Percentiles rank a stretch among this genome's conserved stretches.
Conservation (phyloP, 805 yeast species). For the Isabelozyma pseudorhagii region DNA sequence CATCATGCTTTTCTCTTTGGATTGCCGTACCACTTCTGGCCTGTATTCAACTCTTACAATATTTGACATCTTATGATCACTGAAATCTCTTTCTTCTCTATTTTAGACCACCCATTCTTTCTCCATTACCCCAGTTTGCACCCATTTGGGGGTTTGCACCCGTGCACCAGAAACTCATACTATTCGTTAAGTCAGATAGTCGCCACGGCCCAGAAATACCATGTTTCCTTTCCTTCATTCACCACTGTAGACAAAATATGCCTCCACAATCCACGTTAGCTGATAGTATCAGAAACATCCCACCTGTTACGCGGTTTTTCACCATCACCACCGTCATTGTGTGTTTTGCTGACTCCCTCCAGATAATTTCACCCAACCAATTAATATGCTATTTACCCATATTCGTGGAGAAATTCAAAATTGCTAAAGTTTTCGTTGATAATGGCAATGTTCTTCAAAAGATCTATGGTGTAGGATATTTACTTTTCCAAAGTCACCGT, state of each 20-base stretch:
- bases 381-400: conserved; percentile 11
- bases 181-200: neutral
- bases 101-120: neutral
- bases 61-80: too few species aligned
- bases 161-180: neutral
- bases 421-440: conserved; percentile 1
- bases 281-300: conserved; percentile 36
- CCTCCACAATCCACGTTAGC: conserved; percentile 9
- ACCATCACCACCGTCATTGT: conserved; percentile 47
- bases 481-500: conserved; percentile 43
- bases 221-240: neutral
- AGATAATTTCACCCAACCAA: conserved; percentile 10
- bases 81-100: neutral
- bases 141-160: neutral
- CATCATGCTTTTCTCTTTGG: too few species aligned
- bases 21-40: too few species aligned
- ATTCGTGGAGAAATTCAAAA: conserved; percentile 6
- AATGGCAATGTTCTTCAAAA: conserved; percentile 1
- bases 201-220: neutral
- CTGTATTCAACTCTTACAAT: too few species aligned
- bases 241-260: neutral
- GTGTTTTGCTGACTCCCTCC: conserved; percentile 31
- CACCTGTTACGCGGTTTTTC: conserved; percentile 60
- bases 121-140: neutral
- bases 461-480: conserved; percentile 4